These are phyloP conservation scores for Microstegium vimineum DNA, from an alignment of 176 grass and related monocot species.

Conservation along the genomic window DNA sequence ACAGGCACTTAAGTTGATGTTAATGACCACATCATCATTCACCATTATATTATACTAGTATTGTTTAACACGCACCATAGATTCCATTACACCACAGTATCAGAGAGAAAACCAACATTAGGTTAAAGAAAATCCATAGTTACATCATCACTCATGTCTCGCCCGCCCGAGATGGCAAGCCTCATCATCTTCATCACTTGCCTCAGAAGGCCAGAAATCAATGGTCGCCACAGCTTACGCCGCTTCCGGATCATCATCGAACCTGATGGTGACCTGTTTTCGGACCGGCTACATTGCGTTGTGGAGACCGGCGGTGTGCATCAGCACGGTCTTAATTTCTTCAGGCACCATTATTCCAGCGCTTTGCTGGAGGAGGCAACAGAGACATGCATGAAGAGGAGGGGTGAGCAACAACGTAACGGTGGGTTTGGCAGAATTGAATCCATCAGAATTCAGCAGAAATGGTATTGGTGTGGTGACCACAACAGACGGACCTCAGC, in stretches of 20 bases:
- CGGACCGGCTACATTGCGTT: constrained; percentile 29
- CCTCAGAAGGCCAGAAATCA: neutral
- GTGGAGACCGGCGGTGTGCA: constrained; percentile 54
- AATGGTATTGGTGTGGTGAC: neutral
- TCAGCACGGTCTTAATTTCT: constrained; percentile 77
- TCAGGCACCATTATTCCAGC: constrained; percentile 45
- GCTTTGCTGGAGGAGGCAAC: constrained; percentile 51
- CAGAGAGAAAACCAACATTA: neutral
- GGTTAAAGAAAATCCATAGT: neutral
- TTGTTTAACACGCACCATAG: constrained; percentile 20
- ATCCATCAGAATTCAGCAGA: neutral
- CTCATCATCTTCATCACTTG: constrained; percentile 23
- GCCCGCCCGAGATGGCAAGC: constrained; percentile 26
- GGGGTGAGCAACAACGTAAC: neutral
- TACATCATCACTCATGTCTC: constrained; percentile 26
- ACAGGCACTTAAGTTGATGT: neutral
- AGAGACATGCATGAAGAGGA: constrained; percentile 23
- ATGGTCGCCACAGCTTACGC: neutral
- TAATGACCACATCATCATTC: constrained; percentile 11
- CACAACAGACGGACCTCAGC: constrained; percentile 52
- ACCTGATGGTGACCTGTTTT: neutral
- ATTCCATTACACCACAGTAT: constrained; percentile 18
- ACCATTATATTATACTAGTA: neutral
- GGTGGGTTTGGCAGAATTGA: neutral
- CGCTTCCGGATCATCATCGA: neutral